Percentiles rank a stretch among this genome's conserved stretches.
phyloP scores from a whole-genome alignment of 2,329 filamentous ascomycete species.

The Trichoderma guizhouense region DNA sequence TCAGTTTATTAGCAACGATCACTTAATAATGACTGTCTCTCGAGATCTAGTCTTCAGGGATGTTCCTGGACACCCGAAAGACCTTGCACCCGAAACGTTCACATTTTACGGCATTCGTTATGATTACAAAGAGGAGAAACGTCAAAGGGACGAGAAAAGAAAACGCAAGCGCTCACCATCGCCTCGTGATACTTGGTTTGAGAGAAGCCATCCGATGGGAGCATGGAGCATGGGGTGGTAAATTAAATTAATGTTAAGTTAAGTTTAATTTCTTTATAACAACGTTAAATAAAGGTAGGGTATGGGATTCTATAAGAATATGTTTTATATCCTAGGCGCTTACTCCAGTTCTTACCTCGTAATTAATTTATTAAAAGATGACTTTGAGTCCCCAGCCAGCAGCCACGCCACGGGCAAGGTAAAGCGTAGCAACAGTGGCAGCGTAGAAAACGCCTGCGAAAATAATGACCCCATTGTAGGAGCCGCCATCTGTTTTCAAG shows the following conservation, averaged over 20 bases:
- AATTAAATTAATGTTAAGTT: no score
- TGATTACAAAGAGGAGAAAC: neutral
- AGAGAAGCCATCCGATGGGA: neutral
- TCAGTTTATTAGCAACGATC: neutral
- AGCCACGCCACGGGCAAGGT: constrained; percentile 23
- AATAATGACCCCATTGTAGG: constrained; percentile 52
- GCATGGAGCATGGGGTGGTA: neutral
- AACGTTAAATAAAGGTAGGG: no score
- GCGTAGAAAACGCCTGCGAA: constrained; percentile 41
- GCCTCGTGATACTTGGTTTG: neutral
- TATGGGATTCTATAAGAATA: no score
- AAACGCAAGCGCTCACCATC: neutral
- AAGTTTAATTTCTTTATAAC: no score
- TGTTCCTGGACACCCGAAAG: neutral
- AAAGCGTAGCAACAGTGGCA: constrained; percentile 30
- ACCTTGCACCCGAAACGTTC: neutral
- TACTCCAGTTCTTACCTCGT: neutral
- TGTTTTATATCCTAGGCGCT: neutral
- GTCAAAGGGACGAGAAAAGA: neutral
- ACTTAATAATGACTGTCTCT: neutral
- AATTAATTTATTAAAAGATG: neutral
- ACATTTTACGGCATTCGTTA: neutral
- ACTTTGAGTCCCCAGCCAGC: constrained; percentile 22
- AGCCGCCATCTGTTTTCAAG: constrained; percentile 38
- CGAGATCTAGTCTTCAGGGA: neutral